Evolutionary conservation across 345 rosid genomes (phyloP).

Genomic region (Eucalyptus pumila): DNA sequence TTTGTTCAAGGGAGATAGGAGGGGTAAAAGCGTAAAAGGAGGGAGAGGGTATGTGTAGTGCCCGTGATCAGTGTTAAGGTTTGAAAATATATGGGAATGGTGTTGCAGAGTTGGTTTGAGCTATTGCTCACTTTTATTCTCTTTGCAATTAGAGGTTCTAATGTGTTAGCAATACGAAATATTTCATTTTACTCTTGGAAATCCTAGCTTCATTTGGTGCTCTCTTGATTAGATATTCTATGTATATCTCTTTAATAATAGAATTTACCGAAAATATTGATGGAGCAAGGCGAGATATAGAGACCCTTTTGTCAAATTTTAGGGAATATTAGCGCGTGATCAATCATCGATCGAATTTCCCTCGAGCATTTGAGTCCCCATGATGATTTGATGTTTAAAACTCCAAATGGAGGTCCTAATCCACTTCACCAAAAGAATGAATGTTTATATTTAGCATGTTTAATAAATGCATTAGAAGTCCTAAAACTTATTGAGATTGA

Average conservation of each 20-base stretch:
- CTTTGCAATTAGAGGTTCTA: neutral
- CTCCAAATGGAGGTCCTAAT: neutral
- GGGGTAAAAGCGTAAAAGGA: neutral
- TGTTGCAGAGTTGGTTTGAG: neutral
- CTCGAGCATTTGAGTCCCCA: neutral
- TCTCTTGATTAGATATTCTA: neutral
- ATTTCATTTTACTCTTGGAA: neutral
- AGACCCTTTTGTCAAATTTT: neutral
- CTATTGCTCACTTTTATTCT: neutral
- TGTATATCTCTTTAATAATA: neutral
- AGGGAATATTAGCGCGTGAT: rapidly evolving
- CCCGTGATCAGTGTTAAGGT: neutral
- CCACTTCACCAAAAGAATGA: neutral
- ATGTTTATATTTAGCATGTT: neutral
- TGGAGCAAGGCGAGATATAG: neutral
- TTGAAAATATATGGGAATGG: neutral
- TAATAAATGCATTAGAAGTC: neutral
- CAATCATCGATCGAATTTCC: neutral
- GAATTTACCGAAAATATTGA: neutral
- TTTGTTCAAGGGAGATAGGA: neutral
- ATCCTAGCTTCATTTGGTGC: neutral
- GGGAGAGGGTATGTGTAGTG: neutral
- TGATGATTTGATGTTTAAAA: neutral
- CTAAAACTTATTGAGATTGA: too few species aligned
- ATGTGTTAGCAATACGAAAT: neutral